A percentile compares a stretch with the other conserved stretches of the same genome.
phyloP scores from a whole-genome alignment of 495 filamentous ascomycete genomes.

The Xylaria bambusicola region DNA sequence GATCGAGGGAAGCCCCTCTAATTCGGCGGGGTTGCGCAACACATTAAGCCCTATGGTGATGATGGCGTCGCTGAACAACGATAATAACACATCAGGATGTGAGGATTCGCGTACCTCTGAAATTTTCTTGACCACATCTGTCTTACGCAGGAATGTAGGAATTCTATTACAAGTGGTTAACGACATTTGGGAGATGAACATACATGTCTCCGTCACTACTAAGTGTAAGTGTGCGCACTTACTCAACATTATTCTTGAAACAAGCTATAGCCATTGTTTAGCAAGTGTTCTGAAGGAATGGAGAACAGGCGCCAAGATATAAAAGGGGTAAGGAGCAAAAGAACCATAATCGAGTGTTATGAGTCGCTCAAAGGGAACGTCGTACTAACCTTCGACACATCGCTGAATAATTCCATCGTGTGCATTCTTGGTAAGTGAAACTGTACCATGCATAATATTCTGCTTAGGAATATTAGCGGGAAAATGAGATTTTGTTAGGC shows the following conservation, averaged over 20 bases:
- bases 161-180: not conserved
- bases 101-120: slow-evolving; percentile 6
- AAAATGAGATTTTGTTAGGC: slow-evolving; percentile 1
- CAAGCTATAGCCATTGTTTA: not conserved
- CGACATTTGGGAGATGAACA: not conserved
- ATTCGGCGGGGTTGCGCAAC: not conserved
- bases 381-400: slow-evolving; percentile 3
- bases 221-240: not conserved
- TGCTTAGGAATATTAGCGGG: not conserved
- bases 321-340: too few relatives aligned
- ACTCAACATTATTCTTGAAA: slow-evolving; percentile 5
- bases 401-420: not conserved
- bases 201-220: not conserved
- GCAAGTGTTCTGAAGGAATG: too few relatives aligned
- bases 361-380: too few relatives aligned
- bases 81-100: not conserved
- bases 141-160: not conserved
- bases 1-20: not conserved
- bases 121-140: not conserved
- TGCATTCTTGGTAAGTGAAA: slow-evolving; percentile 2
- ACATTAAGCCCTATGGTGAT: not conserved
- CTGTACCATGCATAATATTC: not conserved
- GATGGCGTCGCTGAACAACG: slow-evolving; percentile 5
- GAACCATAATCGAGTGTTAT: too few relatives aligned
- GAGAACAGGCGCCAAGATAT: too few relatives aligned